A percentile compares a stretch with the other conserved stretches of the same genome.
phyloP scores from a whole-genome alignment of 495 filamentous ascomycete genomes.

The Parathielavia hyrcaniae region DNA sequence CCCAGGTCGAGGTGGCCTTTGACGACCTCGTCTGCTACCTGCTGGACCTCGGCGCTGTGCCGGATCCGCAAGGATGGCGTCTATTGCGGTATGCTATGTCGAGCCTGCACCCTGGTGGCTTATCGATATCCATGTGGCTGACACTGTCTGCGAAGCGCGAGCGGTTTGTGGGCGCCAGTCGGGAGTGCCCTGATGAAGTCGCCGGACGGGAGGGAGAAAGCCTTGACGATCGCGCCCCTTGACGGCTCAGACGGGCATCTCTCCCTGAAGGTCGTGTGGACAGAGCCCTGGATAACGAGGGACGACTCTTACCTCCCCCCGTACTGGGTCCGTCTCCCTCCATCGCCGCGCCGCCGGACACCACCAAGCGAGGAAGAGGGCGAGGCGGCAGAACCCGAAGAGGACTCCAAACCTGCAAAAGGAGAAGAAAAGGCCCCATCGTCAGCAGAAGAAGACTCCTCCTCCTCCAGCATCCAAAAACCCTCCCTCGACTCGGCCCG shows the following conservation, averaged over 20 bases:
- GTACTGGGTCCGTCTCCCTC: slow-evolving; percentile 53
- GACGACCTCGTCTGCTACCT: slow-evolving; percentile 56
- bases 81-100: slow-evolving; percentile 45
- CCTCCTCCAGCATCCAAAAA: slow-evolving; percentile 24
- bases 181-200: slow-evolving; percentile 53
- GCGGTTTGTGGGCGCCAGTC: slow-evolving; percentile 58
- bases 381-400: neutral
- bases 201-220: slow-evolving; percentile 46
- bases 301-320: slow-evolving; percentile 50
- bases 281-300: slow-evolving; percentile 51
- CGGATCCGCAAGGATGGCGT: slow-evolving; percentile 52
- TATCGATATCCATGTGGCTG: too few relatives aligned
- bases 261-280: slow-evolving; percentile 52
- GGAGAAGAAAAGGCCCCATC: neutral
- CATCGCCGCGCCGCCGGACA: slow-evolving; percentile 25
- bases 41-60: slow-evolving; percentile 57
- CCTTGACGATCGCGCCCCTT: slow-evolving; percentile 50
- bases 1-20: slow-evolving; percentile 60
- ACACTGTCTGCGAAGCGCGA: slow-evolving; percentile 19
- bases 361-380: neutral
- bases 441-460: neutral
- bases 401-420: slow-evolving; percentile 1
- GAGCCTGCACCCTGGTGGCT: too few relatives aligned
- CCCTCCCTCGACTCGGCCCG: slow-evolving; percentile 36
- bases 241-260: slow-evolving; percentile 60